Evolutionary conservation across 768 basidiomycete species (phyloP).

Genomic region (Saitozyma podzolica): DNA sequence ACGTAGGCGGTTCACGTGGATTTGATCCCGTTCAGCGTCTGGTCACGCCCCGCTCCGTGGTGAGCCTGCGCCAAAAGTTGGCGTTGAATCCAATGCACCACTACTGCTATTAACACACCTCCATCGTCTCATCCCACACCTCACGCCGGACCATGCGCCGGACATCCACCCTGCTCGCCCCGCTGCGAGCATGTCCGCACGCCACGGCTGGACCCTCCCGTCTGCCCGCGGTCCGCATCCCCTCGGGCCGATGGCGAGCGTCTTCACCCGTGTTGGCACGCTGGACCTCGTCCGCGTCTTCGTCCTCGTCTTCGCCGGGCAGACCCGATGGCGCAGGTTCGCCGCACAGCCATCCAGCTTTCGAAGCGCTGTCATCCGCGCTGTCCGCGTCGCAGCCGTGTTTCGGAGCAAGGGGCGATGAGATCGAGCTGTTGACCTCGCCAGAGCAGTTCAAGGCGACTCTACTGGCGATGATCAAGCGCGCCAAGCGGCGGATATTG

Average conservation of each 20-base stretch:
- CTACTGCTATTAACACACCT: no score
- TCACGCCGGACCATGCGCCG: no score
- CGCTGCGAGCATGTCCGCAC: conserved; percentile 13
- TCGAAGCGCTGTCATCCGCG: conserved; percentile 18
- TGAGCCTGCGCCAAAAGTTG: no score
- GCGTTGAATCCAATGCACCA: no score
- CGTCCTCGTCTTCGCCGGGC: neutral
- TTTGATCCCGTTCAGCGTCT: no score
- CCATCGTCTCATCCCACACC: no score
- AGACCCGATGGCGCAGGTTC: neutral
- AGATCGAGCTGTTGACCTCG: conserved; percentile 61
- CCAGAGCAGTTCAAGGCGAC: conserved; percentile 63
- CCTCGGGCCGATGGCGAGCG: neutral
- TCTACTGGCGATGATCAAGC: conserved; percentile 69
- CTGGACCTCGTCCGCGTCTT: neutral
- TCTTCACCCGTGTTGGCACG: neutral
- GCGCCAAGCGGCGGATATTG: conserved; percentile 78
- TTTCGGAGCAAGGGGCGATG: conserved; percentile 52
- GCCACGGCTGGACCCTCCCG: conserved; percentile 21
- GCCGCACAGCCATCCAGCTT: conserved; percentile 23
- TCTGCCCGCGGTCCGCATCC: conserved; percentile 5
- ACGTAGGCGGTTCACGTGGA: no score
- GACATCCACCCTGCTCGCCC: neutral
- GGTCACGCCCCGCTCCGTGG: no score
- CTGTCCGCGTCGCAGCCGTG: conserved; percentile 44